These are phyloP conservation scores for Friedmanniomyces endolithicus DNA, from an alignment of 495 filamentous ascomycete species.

Conservation along the genomic window DNA sequence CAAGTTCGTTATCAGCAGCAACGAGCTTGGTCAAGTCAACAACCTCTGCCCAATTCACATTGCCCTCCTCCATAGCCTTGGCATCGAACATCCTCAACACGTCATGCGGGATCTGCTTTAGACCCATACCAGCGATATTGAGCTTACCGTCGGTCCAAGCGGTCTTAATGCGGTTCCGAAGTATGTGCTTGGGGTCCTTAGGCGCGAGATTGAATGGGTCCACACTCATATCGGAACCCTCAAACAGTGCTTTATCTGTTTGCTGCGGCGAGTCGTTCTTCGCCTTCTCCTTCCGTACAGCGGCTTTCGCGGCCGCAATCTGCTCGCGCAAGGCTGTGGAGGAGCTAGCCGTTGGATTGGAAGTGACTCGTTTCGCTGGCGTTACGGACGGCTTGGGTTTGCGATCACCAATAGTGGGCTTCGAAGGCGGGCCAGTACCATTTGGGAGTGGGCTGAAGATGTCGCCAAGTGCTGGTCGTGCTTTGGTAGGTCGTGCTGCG, in stretches of 20 bases:
- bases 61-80: slow-evolving; percentile 34
- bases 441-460: slow-evolving; percentile 28
- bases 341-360: slow-evolving; percentile 46
- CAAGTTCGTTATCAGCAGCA: slow-evolving; percentile 85
- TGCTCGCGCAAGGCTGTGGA: slow-evolving; percentile 75
- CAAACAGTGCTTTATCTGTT: slow-evolving; percentile 39
- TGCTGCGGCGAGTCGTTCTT: slow-evolving; percentile 14
- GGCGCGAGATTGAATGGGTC: slow-evolving; percentile 31
- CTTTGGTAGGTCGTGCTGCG: slow-evolving; percentile 37
- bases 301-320: slow-evolving; percentile 88
- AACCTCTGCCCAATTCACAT: slow-evolving; percentile 74
- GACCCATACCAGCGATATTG: slow-evolving; percentile 76
- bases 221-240: slow-evolving; percentile 20
- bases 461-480: slow-evolving; percentile 44
- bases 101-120: slow-evolving; percentile 68
- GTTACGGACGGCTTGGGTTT: slow-evolving; percentile 1
- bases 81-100: slow-evolving; percentile 82
- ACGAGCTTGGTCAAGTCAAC: slow-evolving; percentile 84
- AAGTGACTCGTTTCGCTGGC: slow-evolving; percentile 10
- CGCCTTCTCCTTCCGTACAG: slow-evolving; percentile 48
- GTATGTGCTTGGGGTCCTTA: slow-evolving; percentile 38
- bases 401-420: background rate
- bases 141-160: slow-evolving; percentile 72
- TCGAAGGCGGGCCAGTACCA: slow-evolving; percentile 29
- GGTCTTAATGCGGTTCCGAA: slow-evolving; percentile 61